Base-by-base conservation (phyloP, 164 flowering plant genomes). In the Aristolochia californica region DNA sequence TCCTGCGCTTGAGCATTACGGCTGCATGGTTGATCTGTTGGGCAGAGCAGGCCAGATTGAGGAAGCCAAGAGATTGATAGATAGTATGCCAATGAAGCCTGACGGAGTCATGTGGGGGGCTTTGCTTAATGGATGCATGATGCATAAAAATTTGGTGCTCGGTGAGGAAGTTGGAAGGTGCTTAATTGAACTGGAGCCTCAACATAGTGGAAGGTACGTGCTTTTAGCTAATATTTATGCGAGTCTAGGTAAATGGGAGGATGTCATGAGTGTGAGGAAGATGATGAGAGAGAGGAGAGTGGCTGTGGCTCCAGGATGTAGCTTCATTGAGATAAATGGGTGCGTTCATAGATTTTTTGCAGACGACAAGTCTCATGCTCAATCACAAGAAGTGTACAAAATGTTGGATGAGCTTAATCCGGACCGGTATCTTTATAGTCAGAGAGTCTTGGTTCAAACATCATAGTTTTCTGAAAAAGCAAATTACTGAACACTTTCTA, bases 21-120 rank as follows among this genome's bases (percentile, higher is more conserved):
- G 67, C 5, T 64, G 67, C 58, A 64, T 64, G 47, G 62, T 64
- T 16, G 67, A 64, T 43, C 57, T 64, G 38, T 43, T 64, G 57
- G 61, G 62, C 20, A 56, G 58, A 10, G 67, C 67, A 0, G 67
- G 62, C 44, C 47, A 14, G 43, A 18, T 64, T 52, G 56, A 21
- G 5, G 67, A 64, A 53, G 67, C 67, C 4, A 56, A 58, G 44
- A 20, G 18, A 4, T 52, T 64, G 22, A 57, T 64, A 27, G 20
- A 25, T 22, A 57, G 56, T 43, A 64, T 64, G 67, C 62, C 62
- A 12, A 58, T 64, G 62, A 43, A 64, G 62, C 62, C 67, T 2
- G 62, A 64, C 44, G 57, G 45, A 16, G 12, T 51, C 22, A 43
- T 64, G 14, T 57, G 61, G 62, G 67, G 62, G 12, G 61, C 67